Evolutionary conservation across 2,329 filamentous ascomycete genomes (phyloP).

Genomic region (Claviceps africana): DNA sequence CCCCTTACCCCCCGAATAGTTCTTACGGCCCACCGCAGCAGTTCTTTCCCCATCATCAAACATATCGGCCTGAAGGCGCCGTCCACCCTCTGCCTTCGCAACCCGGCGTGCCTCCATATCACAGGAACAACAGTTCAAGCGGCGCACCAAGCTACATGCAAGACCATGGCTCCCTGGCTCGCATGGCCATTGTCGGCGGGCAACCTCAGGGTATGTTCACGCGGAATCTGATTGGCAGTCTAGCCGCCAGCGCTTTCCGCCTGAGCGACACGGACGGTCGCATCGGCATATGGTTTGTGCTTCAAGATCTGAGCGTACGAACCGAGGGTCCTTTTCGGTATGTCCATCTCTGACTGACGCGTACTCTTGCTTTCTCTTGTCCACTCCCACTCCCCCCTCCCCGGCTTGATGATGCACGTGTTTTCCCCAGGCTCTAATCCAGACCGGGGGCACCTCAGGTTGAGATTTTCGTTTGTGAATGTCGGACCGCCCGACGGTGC

Average conservation of each 20-base stretch:
- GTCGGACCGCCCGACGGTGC: conserved; percentile 43
- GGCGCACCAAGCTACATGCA: conserved; percentile 14
- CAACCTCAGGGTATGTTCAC: conserved; percentile 77
- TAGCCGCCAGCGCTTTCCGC: conserved; percentile 77
- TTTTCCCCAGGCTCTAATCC: conserved; percentile 9
- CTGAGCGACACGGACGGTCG: conserved; percentile 67
- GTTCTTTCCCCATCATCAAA: conserved; percentile 21
- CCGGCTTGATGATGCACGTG: not conserved
- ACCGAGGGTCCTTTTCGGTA: conserved; percentile 87
- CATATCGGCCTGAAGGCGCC: conserved; percentile 16
- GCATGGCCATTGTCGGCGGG: conserved; percentile 25
- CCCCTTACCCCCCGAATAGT: conserved; percentile 18
- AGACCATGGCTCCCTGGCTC: conserved; percentile 17
- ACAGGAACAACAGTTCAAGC: conserved; percentile 14
- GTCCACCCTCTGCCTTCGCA: conserved; percentile 15
- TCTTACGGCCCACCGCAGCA: conserved; percentile 24
- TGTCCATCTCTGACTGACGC: conserved; percentile 10
- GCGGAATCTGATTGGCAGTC: conserved; percentile 82
- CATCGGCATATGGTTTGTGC: conserved; percentile 88
- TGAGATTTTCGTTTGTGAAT: conserved; percentile 68
- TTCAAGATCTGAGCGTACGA: conserved; percentile 87
- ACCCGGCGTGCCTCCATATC: conserved; percentile 13
- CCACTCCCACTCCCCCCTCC: too few relatives aligned
- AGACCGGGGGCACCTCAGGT: conserved; percentile 20
- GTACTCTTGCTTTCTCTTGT: not conserved